These are phyloP conservation scores for Nematocida displodere DNA, from an alignment of 371 early-diverging fungal genomes.

Conservation along the genomic window DNA sequence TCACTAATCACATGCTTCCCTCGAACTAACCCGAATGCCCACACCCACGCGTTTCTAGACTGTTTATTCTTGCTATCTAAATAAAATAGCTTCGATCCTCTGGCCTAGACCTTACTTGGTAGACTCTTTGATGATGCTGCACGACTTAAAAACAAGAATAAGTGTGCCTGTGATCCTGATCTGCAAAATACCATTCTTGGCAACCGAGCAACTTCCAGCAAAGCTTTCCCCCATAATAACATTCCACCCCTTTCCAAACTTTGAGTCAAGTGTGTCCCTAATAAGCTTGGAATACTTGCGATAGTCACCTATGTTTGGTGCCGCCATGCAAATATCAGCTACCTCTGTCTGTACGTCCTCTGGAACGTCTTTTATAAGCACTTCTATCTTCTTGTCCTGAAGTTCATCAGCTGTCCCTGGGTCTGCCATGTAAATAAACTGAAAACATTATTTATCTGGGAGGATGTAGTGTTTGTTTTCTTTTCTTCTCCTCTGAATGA, in stretches of 20 bases:
- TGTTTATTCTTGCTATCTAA: too few relatives aligned
- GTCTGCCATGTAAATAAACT: neutral
- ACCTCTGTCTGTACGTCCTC: slow-evolving; percentile 35
- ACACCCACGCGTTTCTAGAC: too few relatives aligned
- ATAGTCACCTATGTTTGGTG: neutral
- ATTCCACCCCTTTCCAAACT: slow-evolving; percentile 62
- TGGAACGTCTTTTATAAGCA: slow-evolving; percentile 5
- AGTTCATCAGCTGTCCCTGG: slow-evolving; percentile 15
- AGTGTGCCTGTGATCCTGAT: slow-evolving; percentile 8
- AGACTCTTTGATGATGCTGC: neutral
- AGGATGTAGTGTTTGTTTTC: too few relatives aligned
- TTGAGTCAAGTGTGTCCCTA: slow-evolving; percentile 56
- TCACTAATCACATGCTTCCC: too few relatives aligned
- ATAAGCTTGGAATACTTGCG: slow-evolving; percentile 18
- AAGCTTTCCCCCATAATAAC: slow-evolving; percentile 62
- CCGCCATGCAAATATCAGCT: slow-evolving; percentile 29
- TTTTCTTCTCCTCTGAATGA: too few relatives aligned
- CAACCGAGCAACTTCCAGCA: slow-evolving; percentile 56
- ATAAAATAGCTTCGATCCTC: too few relatives aligned
- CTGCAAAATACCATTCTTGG: slow-evolving; percentile 14
- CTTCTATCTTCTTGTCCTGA: slow-evolving; percentile 24
- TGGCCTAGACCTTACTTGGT: too few relatives aligned
- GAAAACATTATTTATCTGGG: too few relatives aligned
- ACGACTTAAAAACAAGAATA: slow-evolving; percentile 45
- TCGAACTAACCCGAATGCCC: too few relatives aligned